A percentile compares a stretch with the other conserved stretches of the same genome.
Evolutionary conservation across 108 stramenopile species (phyloP).

Genomic region (Fistulifera pelliculosa): DNA sequence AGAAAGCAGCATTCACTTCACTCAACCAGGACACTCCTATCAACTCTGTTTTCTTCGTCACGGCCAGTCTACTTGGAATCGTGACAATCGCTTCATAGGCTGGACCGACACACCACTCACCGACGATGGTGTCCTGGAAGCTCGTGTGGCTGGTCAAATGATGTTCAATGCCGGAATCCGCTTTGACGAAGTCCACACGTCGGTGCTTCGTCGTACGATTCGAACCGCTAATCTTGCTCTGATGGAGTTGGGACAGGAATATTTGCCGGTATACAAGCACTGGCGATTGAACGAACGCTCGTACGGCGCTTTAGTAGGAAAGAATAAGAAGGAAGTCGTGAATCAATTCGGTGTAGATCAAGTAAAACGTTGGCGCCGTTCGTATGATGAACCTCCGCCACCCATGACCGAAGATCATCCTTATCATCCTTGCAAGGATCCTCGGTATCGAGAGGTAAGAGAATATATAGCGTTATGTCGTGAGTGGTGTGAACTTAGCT

Average conservation of each 20-base stretch:
- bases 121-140: constrained; percentile 88
- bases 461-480: not conserved
- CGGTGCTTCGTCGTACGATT: constrained; percentile 79
- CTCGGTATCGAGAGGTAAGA: constrained; percentile 67
- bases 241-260: constrained; percentile 89
- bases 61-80: constrained; percentile 92
- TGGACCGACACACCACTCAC: constrained; percentile 87
- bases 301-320: constrained; percentile 82
- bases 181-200: constrained; percentile 84
- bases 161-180: constrained; percentile 48
- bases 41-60: constrained; percentile 72
- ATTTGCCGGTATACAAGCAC: constrained; percentile 78
- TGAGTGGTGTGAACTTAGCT: not conserved
- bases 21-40: constrained; percentile 13
- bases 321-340: constrained; percentile 91
- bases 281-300: constrained; percentile 92
- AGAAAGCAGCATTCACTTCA: no score
- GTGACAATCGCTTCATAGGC: constrained; percentile 88
- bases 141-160: constrained; percentile 82
- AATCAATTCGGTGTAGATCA: constrained; percentile 66
- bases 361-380: constrained; percentile 82
- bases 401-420: constrained; percentile 55
- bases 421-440: constrained; percentile 74
- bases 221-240: constrained; percentile 63
- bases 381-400: constrained; percentile 89